These are phyloP conservation scores for Starmerella etchellsii DNA, from an alignment of 805 yeast species.

Conservation along the genomic window DNA sequence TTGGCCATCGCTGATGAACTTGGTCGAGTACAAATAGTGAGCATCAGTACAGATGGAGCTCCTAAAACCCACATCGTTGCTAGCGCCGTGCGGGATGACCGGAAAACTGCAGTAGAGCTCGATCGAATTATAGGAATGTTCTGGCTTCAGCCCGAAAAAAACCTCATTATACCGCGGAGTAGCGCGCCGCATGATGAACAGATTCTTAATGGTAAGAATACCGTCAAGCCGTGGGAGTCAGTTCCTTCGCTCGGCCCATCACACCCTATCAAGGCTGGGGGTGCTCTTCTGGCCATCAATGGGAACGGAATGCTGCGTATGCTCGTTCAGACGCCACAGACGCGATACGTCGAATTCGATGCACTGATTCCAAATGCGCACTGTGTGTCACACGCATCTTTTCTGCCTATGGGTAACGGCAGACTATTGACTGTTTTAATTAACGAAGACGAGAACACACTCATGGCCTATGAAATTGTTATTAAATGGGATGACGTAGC, in stretches of 20 bases:
- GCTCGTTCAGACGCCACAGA: slow-evolving; percentile 38
- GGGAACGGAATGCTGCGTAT: slow-evolving; percentile 47
- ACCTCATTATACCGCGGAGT: slow-evolving; percentile 27
- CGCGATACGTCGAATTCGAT: slow-evolving; percentile 19
- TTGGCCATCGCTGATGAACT: slow-evolving; percentile 62
- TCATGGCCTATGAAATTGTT: slow-evolving; percentile 21
- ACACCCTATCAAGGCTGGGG: slow-evolving; percentile 56
- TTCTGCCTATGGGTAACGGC: slow-evolving; percentile 19
- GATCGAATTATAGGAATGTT: slow-evolving; percentile 38
- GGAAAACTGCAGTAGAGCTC: slow-evolving; percentile 19
- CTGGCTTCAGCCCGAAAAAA: slow-evolving; percentile 68
- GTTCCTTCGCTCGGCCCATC: slow-evolving; percentile 47
- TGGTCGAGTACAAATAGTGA: slow-evolving; percentile 51
- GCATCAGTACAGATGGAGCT: slow-evolving; percentile 18
- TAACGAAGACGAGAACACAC: slow-evolving; percentile 10
- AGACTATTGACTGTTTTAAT: slow-evolving; percentile 24
- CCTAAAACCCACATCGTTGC: slow-evolving; percentile 17
- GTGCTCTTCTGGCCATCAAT: slow-evolving; percentile 57
- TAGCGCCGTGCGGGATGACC: slow-evolving; percentile 22
- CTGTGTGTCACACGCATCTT: slow-evolving; percentile 22
- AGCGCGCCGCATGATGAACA: background rate
- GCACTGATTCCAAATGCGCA: slow-evolving; percentile 20
- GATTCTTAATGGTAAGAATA: background rate
- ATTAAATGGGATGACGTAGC: slow-evolving; percentile 22
- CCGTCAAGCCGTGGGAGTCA: slow-evolving; percentile 28